Percentiles rank a stretch among this genome's conserved stretches.
Conservation (phyloP, 1,284 basidiomycete species). For the Thecaphora thlaspeos region DNA sequence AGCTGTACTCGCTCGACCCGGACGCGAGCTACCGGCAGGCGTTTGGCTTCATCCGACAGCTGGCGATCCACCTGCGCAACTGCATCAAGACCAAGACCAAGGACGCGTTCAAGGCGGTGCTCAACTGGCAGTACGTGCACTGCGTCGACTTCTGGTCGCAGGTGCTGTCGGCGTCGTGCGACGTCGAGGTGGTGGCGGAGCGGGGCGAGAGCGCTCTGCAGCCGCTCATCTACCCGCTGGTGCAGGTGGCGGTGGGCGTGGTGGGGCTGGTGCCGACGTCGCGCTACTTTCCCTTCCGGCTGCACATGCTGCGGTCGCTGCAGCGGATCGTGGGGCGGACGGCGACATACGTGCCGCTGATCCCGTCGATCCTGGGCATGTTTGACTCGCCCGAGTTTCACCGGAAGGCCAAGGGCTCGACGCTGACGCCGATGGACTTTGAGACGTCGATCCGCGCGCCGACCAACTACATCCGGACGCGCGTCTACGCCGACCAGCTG, state of each 20-base stretch:
- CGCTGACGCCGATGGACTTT: slow-evolving; percentile 83
- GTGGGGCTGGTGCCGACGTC: slow-evolving; percentile 84
- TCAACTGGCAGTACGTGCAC: slow-evolving; percentile 96
- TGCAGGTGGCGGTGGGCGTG: slow-evolving; percentile 88
- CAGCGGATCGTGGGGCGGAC: slow-evolving; percentile 74
- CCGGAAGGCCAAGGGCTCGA: slow-evolving; percentile 80
- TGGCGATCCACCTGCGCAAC: slow-evolving; percentile 88
- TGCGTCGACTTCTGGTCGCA: slow-evolving; percentile 94
- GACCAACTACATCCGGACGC: slow-evolving; percentile 82
- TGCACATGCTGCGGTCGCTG: slow-evolving; percentile 73
- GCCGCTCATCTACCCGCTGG: slow-evolving; percentile 88
- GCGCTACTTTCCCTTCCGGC: slow-evolving; percentile 76
- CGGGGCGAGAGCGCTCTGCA: slow-evolving; percentile 71
- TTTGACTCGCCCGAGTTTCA: slow-evolving; percentile 75
- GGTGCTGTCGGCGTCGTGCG: slow-evolving; percentile 61
- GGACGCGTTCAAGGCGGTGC: slow-evolving; percentile 52
- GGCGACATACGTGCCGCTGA: slow-evolving; percentile 81
- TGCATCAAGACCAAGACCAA: slow-evolving; percentile 78
- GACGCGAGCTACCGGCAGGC: slow-evolving; percentile 83
- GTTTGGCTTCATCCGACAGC: slow-evolving; percentile 92
- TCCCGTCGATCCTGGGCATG: slow-evolving; percentile 81
- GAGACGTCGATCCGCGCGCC: slow-evolving; percentile 84
- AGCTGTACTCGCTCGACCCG: slow-evolving; percentile 75
- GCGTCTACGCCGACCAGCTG: slow-evolving; percentile 79
- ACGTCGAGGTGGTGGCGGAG: slow-evolving; percentile 30